Base-by-base conservation (phyloP, 2,329 filamentous ascomycete genomes). In the Nectriaceae sp. region DNA sequence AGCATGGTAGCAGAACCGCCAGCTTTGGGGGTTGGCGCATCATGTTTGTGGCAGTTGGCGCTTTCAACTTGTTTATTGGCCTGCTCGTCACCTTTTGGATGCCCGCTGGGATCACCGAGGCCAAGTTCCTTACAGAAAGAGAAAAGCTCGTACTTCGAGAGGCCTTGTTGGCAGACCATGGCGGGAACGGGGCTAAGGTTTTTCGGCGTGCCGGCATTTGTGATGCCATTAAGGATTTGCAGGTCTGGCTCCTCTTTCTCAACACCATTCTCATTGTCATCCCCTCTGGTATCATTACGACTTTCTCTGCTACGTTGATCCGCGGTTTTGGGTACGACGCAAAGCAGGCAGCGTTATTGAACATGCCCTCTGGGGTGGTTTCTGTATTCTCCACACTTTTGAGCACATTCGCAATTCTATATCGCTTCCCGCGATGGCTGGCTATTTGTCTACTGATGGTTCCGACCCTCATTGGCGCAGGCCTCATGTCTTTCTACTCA, bases 1-100 rank as follows among this genome's bases (percentile, higher is more conserved):
- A 79, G 3, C 77, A 82, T 50, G 73, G 79, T 44, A 60, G 66
- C 22, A 63, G 18, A 15, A 44, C 36, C 6, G 38, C 45, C 26
- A 45, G 70, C 26, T 57, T 61, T 40, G 59, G 63, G 19, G 61
- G 79, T 35, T 80, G 77, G 77, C 68, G 73, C 48, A 76, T 74
- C 70, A 75, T 82, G 71, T 82, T 77, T 57, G 73, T 77, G 47
- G 64, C 78, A 21, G 70, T 79, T 1, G 78, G 79, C 2, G 47
- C 69, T 0, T 64, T 69, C 10, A 81, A 76, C 3, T 71, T 78
- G 39, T 46, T 76, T 2, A 73, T 75, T 67, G 74, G 69, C 2
- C 62, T 75, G 5, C 59, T 69, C 3, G 52, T 81, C 21, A 68
- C 72, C 43, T 55, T 69, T 36, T 59, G 73, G 19, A 70, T 82